Percentiles rank a stretch among this genome's conserved stretches.
These are phyloP conservation scores for Artomyces pyxidatus DNA, from an alignment of 768 basidiomycete species.

Conservation along the genomic window DNA sequence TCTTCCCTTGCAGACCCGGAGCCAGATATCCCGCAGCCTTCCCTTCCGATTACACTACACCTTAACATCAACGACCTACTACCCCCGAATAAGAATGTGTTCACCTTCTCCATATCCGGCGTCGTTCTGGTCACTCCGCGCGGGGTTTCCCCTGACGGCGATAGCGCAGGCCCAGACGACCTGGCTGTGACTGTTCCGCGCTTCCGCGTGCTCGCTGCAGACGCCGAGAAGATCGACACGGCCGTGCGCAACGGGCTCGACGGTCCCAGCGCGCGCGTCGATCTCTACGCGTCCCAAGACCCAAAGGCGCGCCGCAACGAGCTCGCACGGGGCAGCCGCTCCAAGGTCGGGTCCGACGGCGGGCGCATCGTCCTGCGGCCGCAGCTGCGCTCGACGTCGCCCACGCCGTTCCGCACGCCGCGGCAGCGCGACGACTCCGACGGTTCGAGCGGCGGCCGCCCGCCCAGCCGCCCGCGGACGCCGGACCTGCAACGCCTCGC, in stretches of 20 bases:
- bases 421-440: conserved; percentile 14
- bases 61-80: conserved; percentile 75
- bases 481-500: conserved; percentile 15
- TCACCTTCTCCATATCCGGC: conserved; percentile 61
- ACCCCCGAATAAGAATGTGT: conserved; percentile 52
- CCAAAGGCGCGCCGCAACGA: conserved; percentile 58
- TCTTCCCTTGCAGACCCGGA: conserved; percentile 27
- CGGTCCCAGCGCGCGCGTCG: conserved; percentile 33
- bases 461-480: conserved; percentile 18
- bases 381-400: conserved; percentile 23
- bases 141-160: conserved; percentile 22
- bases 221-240: conserved; percentile 50
- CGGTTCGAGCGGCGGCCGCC: conserved; percentile 10
- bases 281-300: conserved; percentile 55
- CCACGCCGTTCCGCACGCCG: conserved; percentile 4
- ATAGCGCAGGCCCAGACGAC: conserved; percentile 13
- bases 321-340: conserved; percentile 48
- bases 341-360: conserved; percentile 55
- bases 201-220: conserved; percentile 62
- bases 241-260: conserved; percentile 55
- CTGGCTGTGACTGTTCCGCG: conserved; percentile 56
- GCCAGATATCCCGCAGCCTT: conserved; percentile 26
- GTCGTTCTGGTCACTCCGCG: conserved; percentile 51
- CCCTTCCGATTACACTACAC: conserved; percentile 65
- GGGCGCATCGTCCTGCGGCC: conserved; percentile 48